phyloP scores from a whole-genome alignment of 2,329 filamentous ascomycete species.

The Chrysoporthe deuterocubensis region DNA sequence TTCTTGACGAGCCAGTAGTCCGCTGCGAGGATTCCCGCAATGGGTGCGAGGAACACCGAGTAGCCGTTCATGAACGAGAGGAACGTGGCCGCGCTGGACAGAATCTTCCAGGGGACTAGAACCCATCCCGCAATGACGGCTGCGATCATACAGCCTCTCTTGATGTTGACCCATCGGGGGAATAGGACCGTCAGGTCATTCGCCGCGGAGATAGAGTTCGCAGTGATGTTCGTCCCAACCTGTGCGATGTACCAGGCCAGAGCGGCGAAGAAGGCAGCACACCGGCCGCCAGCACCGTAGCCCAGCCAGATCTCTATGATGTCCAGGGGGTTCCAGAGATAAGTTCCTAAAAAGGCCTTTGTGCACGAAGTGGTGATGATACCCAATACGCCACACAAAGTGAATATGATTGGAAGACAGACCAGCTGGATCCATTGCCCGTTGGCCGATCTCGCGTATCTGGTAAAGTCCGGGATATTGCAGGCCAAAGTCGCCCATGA shows the following conservation, averaged over 20 bases:
- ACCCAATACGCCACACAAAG: slow-evolving; percentile 54
- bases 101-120: slow-evolving; percentile 61
- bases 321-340: slow-evolving; percentile 55
- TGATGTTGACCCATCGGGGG: slow-evolving; percentile 59
- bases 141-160: slow-evolving; percentile 59
- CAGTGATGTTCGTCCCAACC: slow-evolving; percentile 60
- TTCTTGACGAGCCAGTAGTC: slow-evolving; percentile 40
- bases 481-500: slow-evolving; percentile 48
- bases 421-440: slow-evolving; percentile 48
- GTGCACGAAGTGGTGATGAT: slow-evolving; percentile 62
- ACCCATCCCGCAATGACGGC: slow-evolving; percentile 57
- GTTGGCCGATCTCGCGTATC: slow-evolving; percentile 42
- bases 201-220: slow-evolving; percentile 57
- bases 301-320: slow-evolving; percentile 50
- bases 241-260: slow-evolving; percentile 59
- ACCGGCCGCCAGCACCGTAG: slow-evolving; percentile 46
- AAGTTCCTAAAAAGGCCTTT: slow-evolving; percentile 54
- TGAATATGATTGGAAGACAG: slow-evolving; percentile 52
- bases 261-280: slow-evolving; percentile 51
- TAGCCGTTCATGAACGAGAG: slow-evolving; percentile 58
- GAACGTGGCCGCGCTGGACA: slow-evolving; percentile 46
- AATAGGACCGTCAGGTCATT: slow-evolving; percentile 60
- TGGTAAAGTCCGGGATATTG: slow-evolving; percentile 60
- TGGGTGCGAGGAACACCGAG: slow-evolving; percentile 38
- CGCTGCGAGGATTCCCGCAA: slow-evolving; percentile 43